Evolutionary conservation across 2,329 filamentous ascomycete genomes (phyloP).

Genomic region (Aspergillus novoparasiticus): DNA sequence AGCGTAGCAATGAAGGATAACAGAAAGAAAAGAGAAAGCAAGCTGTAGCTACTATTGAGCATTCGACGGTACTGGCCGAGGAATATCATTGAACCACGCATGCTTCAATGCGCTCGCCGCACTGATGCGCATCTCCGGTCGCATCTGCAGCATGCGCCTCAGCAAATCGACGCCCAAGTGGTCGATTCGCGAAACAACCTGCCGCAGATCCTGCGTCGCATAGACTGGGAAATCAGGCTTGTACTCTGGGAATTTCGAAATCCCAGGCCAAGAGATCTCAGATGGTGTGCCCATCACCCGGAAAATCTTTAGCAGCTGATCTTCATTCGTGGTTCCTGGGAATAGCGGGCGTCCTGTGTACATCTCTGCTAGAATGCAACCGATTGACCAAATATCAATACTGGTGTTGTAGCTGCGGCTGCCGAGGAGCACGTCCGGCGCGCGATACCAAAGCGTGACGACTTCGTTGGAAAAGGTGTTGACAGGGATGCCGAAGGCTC

Average conservation of each 20-base stretch:
- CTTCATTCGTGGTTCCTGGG: constrained; percentile 96
- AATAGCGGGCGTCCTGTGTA: constrained; percentile 96
- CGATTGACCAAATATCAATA: constrained; percentile 98
- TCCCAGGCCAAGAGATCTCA: constrained; percentile 89
- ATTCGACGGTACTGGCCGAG: background rate
- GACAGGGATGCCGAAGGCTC: constrained; percentile 94
- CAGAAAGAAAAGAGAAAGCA: background rate
- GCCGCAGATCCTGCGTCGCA: constrained; percentile 79
- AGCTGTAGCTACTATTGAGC: background rate
- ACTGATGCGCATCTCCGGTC: constrained; percentile 83
- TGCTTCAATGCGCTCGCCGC: constrained; percentile 82
- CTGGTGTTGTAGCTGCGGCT: constrained; percentile 98
- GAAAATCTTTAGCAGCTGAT: constrained; percentile 95
- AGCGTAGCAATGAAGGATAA: background rate
- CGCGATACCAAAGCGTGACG: constrained; percentile 97
- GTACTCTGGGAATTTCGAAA: constrained; percentile 89
- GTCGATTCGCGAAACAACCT: constrained; percentile 84
- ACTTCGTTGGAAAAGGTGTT: constrained; percentile 99
- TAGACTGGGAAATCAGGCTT: constrained; percentile 90
- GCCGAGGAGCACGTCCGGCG: constrained; percentile 90
- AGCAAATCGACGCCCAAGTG: constrained; percentile 80
- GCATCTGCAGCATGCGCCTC: constrained; percentile 81
- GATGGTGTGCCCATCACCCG: constrained; percentile 94
- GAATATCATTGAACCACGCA: constrained; percentile 69
- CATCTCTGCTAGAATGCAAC: constrained; percentile 99